A percentile compares a stretch with the other conserved stretches of the same genome.
Conservation (phyloP, 495 filamentous ascomycete species). For the Collariella sp. region DNA sequence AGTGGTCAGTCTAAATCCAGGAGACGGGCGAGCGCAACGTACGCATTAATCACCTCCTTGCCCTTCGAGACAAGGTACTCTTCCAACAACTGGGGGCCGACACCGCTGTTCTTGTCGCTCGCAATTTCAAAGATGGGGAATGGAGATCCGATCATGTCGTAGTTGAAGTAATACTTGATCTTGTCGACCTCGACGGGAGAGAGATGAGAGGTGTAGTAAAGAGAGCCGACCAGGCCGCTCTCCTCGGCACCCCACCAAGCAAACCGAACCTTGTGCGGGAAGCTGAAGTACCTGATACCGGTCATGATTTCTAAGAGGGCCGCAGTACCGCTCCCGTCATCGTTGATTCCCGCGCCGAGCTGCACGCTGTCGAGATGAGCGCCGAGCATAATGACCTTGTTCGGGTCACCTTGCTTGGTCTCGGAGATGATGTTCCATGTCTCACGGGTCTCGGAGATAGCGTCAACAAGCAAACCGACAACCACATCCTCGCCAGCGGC, state of each 20-base stretch:
- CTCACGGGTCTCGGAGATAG: constrained; percentile 38
- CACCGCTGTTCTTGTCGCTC: constrained; percentile 33
- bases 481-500: constrained; percentile 24
- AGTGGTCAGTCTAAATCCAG: constrained; percentile 11
- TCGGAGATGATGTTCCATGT: constrained; percentile 59
- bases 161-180: constrained; percentile 63
- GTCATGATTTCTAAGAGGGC: constrained; percentile 51
- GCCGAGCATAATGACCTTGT: constrained; percentile 55
- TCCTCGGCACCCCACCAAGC: constrained; percentile 64
- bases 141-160: constrained; percentile 72
- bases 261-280: constrained; percentile 54
- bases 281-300: constrained; percentile 51
- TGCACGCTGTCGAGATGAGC: constrained; percentile 63
- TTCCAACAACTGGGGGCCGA: constrained; percentile 21
- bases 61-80: constrained; percentile 27
- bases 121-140: constrained; percentile 55
- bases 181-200: constrained; percentile 39
- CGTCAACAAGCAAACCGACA: constrained; percentile 27
- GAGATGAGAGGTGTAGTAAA: constrained; percentile 44
- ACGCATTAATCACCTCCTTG: constrained; percentile 21
- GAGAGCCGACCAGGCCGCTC: constrained; percentile 53
- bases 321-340: constrained; percentile 47
- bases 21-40: not conserved
- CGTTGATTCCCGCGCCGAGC: constrained; percentile 44
- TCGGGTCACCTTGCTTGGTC: constrained; percentile 54